Base-by-base conservation (phyloP, 768 basidiomycete genomes). In the Suillus placidus region DNA sequence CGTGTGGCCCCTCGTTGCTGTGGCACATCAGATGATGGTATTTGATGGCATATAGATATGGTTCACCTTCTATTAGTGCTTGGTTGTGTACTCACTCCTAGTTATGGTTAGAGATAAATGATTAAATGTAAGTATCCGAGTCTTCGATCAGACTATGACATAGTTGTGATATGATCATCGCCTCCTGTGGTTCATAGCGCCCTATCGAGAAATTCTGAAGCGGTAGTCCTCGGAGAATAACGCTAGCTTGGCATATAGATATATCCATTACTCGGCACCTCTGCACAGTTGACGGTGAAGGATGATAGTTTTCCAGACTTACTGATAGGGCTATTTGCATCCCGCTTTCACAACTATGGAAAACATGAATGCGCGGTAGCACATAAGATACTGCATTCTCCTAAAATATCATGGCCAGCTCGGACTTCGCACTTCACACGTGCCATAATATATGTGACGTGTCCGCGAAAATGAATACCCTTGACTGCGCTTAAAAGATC, bases 21-120 rank as follows among this genome's bases (percentile, higher is more conserved):
- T 61, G 23, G 76, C 68, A 20, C 76, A 77, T 62, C 74, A 77
- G 68, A 76, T 77, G 60, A 71, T 75, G 38, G 69, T 78, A 60
- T 77, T 78, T 58, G 64, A 67, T 60, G 6, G 26, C 18, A 1
- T 8, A 26, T 40, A 40, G 38, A 60, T 60, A 30, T 60, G 20
- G 16, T 7, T 30, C 54, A 55, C 34, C n/a, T n/a, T n/a, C n/a
- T n/a, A n/a, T n/a, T n/a, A n/a, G 52, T 55, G 54, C 54, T 55
- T 34, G 34, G 32, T 60, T 42, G 58, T 30, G 20, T 42, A 32
- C 26, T 60, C 26, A 13, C 40, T 32, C 26, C 58, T 42, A 26
- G 6, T 60, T 32, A 12, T 60, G 58, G 40, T 42, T 42, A 60
- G 56, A 57, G 35, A 56, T 58, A 58, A 9, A 58, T 38, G 56